Evolutionary conservation across 2,329 filamentous ascomycete species (phyloP), one percentile per base, ranked within the genome.

Genomic region (Pseudogymnoascus sp.): DNA sequence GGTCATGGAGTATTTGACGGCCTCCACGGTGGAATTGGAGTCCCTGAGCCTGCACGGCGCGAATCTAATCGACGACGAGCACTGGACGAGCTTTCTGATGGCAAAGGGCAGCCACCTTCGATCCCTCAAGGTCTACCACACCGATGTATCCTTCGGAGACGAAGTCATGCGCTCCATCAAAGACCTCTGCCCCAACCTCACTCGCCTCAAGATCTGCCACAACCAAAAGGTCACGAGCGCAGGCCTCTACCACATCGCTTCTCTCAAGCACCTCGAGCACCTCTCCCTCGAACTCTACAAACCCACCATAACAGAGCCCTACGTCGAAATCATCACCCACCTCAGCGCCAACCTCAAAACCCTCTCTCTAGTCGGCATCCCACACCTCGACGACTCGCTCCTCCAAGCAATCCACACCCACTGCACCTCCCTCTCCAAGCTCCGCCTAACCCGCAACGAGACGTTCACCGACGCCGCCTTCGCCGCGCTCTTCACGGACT

Each of bases 111-210:
- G 77, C 7, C 75, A 82, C 21, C 80, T 97, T 11, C 83, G 86
- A 68, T 80, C 81, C 0, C 75, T 97, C 19, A 89, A 92, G 69
- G 81, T 97, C 1, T 92, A 91, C 70, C 92, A 89, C 75, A 89
- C 95, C 0, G 92, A 97, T 73, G 88, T 83, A 61, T 87, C 93
- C 33, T 89, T 97, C 67, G 85, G 87, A 42, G 88, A 96, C 65
- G 82, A 88, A 7, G 84, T 84, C 0, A 77, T 95, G 0, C 73
- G 79, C 13, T 74, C 82, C n/a, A 78, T 97, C 65, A 79, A 81
- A 23, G 77, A 80, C 6, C 76, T 82, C 65, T 93, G 90, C 68
- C 86, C 87, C 0, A 82, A 85, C 21, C 79, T 97, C 13, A 80
- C 79, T 59, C 87, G 89, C 3, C 79, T 97, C 61, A 97, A 96